Base-by-base conservation (phyloP, 345 rosid species). In the Citrus australasica region DNA sequence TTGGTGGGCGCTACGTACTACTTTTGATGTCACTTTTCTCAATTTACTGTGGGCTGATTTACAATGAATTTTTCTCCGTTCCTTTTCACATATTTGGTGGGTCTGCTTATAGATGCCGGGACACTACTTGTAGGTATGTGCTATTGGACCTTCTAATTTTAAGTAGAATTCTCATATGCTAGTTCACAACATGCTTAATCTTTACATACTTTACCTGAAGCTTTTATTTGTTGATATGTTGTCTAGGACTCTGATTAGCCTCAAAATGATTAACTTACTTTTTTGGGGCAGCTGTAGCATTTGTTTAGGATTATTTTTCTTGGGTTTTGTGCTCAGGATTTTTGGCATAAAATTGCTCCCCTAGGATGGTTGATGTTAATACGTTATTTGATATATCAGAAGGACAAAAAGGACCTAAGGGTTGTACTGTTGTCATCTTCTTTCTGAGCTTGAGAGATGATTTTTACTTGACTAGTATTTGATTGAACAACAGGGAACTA, bases 21-120 rank as follows among this genome's bases (percentile, higher is more conserved):
- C 93, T 95, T 79, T 81, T 95, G 79, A 93, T 95, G 98, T 85
- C 99, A 22, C 86, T 95, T 68, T 95, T 95, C 86, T 95, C 98
- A 75, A 90, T 95, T 77, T 95, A 95, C 79, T 92, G 98, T 84
- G 99, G 99, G 84, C 89, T 95, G 83, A 95, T 95, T 78, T 95
- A 95, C 91, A 95, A 95, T 81, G 99, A 95, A 78, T 95, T 95
- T 81, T 95, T 95, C 89, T 92, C 99, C 33, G 91, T 94, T 73
- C 99, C 99, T 77, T 95, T 88, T 82, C 96, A 92, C 88, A 90
- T 94, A 83, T 95, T 95, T 80, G 99, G 99, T 78, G 90, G 82
- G 55, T 93, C 98, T 82, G 98, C 99, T 74, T 95, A 93, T 92
- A 91, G 82, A 84, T 95, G 99, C 84, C 87, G 95, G 85, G 95